Conservation (phyloP, 2,329 filamentous ascomycete species). For the Cercospora zeina region DNA sequence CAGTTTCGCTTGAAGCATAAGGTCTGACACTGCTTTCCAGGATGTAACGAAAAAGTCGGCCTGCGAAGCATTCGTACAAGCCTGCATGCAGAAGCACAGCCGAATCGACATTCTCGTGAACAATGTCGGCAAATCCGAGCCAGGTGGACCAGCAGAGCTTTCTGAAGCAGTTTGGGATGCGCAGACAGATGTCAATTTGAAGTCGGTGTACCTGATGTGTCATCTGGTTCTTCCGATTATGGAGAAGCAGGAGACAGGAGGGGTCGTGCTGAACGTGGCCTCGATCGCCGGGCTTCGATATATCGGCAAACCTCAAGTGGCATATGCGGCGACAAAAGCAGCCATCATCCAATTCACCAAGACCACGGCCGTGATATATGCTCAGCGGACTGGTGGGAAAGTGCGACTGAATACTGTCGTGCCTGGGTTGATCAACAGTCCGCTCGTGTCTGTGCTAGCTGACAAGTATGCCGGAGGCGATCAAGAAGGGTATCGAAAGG, state of each 20-base stretch:
- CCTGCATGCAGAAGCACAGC: slow-evolving; percentile 55
- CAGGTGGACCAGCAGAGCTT: slow-evolving; percentile 54
- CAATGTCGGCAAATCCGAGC: slow-evolving; percentile 59
- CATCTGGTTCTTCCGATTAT: slow-evolving; percentile 58
- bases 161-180: slow-evolving; percentile 53
- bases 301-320: slow-evolving; percentile 55
- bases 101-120: slow-evolving; percentile 62
- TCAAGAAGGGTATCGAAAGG: slow-evolving; percentile 53
- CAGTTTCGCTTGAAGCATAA: not conserved
- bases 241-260: slow-evolving; percentile 50
- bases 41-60: slow-evolving; percentile 56
- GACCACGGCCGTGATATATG: slow-evolving; percentile 67
- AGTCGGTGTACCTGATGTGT: slow-evolving; percentile 56
- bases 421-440: slow-evolving; percentile 59
- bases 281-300: slow-evolving; percentile 57
- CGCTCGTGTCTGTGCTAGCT: slow-evolving; percentile 50
- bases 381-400: slow-evolving; percentile 41
- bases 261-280: slow-evolving; percentile 42
- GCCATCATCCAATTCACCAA: slow-evolving; percentile 75
- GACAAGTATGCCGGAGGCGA: slow-evolving; percentile 50
- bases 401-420: slow-evolving; percentile 58
- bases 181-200: slow-evolving; percentile 58
- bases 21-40: slow-evolving; percentile 14
- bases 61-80: slow-evolving; percentile 56
- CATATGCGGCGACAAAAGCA: slow-evolving; percentile 70